Evolutionary conservation across 2,329 filamentous ascomycete species (phyloP), one percentile per base, ranked within the genome.

Genomic region (Calonectria pauciramosa): DNA sequence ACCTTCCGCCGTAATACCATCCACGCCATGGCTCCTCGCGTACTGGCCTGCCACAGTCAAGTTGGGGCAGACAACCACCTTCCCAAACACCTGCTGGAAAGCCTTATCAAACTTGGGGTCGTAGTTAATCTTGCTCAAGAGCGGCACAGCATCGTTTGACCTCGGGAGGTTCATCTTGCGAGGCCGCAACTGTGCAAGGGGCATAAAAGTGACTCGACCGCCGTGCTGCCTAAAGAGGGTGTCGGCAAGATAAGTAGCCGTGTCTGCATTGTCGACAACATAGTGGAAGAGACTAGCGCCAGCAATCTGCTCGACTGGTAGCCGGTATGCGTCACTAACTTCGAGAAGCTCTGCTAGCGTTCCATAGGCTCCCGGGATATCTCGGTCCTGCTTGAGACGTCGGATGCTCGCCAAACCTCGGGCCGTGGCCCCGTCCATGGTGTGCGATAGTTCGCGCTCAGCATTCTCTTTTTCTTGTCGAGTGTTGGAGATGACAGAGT

Each of bases 241-340:
- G 78, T 96, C 94, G 54, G 97, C 92, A 41, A 98, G 91, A 78
- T 92, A 91, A 1, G 95, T 95, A 0, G 96, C 96, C 0, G 96
- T 98, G 51, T 94, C 92, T 75, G 97, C 95, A 65, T 94, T 96
- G 83, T 99, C 96, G 54, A 99, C 96, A 14, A 99, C 93, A 78
- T 98, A 98, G 85, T 99, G 95, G 86, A 99, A 99, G 11, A 99
- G 89, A 83, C 95, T 98, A 76, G 93, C 93, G 23, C 97, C 97
- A 3, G 96, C 97, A 67, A 96, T 97, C 80, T 98, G 95, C 85
- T 99, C 97, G 13, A 97, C 94, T 2, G 97, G 95, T 14, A 96
- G 92, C 75, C 96, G 93, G 85, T 98, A 99, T 68, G 92, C 91
- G 68, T 98, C 95, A 72, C 90, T 92, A 64, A 98, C 95, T 70